Percentiles rank a stretch among this genome's conserved stretches.
phyloP scores from a whole-genome alignment of 2,329 filamentous ascomycete species.

The Corinectria fuckeliana region DNA sequence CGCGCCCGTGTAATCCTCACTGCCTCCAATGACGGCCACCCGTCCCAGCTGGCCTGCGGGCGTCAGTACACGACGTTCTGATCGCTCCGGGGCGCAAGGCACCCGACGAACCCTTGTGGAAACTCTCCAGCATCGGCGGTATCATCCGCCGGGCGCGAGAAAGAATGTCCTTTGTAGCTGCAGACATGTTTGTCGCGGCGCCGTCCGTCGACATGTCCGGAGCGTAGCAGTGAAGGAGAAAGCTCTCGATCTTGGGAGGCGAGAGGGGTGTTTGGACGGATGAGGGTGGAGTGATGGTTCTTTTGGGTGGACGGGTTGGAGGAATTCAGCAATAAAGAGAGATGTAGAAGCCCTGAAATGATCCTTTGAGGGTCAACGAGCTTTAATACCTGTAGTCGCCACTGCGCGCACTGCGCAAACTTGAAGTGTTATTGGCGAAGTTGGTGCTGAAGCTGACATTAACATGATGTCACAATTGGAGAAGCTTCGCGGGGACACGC shows the following conservation, averaged over 20 bases:
- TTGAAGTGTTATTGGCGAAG: not conserved
- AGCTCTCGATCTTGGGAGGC: not conserved
- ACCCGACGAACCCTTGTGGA: constrained; percentile 82
- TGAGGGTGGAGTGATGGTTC: not conserved
- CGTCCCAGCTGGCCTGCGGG: constrained; percentile 87
- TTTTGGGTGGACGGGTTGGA: not conserved
- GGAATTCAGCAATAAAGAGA: not conserved
- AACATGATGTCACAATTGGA: constrained; percentile 5
- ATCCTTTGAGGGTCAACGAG: not conserved
- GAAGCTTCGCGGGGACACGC: not conserved
- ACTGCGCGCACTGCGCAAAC: not conserved
- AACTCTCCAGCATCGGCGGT: constrained; percentile 91
- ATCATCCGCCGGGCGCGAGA: constrained; percentile 86
- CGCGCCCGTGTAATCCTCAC: constrained; percentile 94
- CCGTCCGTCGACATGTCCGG: constrained; percentile 31
- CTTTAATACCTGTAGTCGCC: not conserved
- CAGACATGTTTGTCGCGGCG: constrained; percentile 61
- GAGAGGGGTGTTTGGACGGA: no score
- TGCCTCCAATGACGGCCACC: constrained; percentile 92
- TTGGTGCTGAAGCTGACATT: not conserved
- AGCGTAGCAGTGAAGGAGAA: not conserved
- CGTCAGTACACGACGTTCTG: constrained; percentile 22
- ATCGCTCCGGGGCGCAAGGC: not conserved
- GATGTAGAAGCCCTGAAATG: not conserved
- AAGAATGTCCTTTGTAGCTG: constrained; percentile 76